Conservation (phyloP, 176 grass and related monocot species). For the Tuctoria greenei region DNA sequence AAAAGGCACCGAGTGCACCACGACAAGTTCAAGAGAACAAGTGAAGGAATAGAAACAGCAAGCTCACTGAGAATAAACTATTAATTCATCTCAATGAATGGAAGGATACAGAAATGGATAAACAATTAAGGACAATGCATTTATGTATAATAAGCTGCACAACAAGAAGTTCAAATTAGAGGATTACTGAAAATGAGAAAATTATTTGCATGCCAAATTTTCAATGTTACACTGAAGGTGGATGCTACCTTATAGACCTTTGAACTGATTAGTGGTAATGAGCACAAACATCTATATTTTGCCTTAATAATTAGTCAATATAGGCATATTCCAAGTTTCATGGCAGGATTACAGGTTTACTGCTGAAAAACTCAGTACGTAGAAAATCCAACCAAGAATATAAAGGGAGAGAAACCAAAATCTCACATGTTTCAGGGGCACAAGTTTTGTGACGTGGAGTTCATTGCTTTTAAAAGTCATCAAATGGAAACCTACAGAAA, state of each 20-base stretch:
- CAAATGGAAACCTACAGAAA: background rate
- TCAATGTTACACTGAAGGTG: background rate
- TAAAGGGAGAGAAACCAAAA: background rate
- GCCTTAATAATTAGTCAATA: background rate
- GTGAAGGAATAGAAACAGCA: background rate
- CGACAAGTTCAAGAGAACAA: background rate
- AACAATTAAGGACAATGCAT: background rate
- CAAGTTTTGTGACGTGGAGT: conserved; percentile 5
- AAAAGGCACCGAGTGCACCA: background rate
- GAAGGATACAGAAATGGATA: background rate
- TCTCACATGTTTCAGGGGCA: conserved; percentile 12
- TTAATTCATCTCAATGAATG: background rate
- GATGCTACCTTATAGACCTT: background rate
- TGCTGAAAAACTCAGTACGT: background rate
- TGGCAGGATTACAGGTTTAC: background rate
- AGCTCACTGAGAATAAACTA: background rate
- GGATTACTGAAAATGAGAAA: background rate
- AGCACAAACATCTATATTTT: background rate
- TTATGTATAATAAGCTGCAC: background rate
- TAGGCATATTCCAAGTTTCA: background rate
- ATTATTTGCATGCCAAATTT: background rate
- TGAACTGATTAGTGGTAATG: conserved; percentile 1
- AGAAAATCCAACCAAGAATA: background rate
- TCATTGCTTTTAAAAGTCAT: background rate
- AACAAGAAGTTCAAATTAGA: background rate